phyloP scores from a whole-genome alignment of 179 eudicot genomes.

The Silene vulgaris region DNA sequence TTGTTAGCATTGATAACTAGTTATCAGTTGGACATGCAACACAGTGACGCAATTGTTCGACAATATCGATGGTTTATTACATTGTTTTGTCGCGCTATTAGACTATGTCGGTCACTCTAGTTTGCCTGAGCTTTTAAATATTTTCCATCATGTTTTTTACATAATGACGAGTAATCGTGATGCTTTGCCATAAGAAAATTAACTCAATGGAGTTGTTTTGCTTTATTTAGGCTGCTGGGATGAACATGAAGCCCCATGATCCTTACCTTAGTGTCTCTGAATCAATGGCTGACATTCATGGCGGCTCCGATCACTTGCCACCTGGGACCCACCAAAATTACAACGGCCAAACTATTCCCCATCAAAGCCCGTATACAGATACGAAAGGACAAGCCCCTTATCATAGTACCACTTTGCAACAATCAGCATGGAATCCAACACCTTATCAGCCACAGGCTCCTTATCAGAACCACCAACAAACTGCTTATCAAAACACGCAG shows the following conservation, averaged over 20 bases:
- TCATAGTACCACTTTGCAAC: constrained; percentile 15
- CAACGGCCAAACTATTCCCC: constrained; percentile 27
- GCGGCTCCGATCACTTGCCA: constrained; percentile 22
- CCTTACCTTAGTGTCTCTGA: constrained; percentile 26
- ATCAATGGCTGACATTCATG: constrained; percentile 19
- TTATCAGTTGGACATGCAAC: neutral
- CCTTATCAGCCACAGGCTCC: constrained; percentile 24
- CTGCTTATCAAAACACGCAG: constrained; percentile 8
- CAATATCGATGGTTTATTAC: neutral
- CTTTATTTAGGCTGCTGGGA: constrained; percentile 28
- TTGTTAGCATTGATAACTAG: neutral
- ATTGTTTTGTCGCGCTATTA: neutral
- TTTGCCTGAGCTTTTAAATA: neutral
- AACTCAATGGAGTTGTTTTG: neutral
- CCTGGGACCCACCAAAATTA: constrained; percentile 23
- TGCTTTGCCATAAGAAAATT: neutral
- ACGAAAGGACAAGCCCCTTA: constrained; percentile 24
- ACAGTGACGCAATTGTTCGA: neutral
- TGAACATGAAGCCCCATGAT: constrained; percentile 26
- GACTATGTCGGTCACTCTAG: neutral
- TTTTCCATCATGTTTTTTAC: neutral
- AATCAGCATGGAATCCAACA: neutral
- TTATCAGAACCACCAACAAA: constrained; percentile 12
- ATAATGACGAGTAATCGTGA: neutral
- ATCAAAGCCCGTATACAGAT: constrained; percentile 31